These are phyloP conservation scores for Colletotrichum graminicola DNA, from an alignment of 2,329 filamentous ascomycete species.

Conservation along the genomic window DNA sequence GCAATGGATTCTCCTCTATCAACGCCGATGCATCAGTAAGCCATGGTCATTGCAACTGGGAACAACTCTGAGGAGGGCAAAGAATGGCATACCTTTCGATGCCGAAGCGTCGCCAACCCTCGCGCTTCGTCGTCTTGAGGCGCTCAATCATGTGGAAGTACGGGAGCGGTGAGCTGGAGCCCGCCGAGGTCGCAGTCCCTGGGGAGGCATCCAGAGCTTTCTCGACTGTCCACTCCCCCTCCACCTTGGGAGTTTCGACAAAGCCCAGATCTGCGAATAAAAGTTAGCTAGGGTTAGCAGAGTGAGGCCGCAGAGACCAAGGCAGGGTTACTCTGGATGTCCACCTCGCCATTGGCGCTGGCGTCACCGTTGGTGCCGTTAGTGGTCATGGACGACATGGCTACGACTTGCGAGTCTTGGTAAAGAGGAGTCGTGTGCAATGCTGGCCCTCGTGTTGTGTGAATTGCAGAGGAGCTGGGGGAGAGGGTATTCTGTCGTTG, in stretches of 20 bases:
- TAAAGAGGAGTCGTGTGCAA: neutral
- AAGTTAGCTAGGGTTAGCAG: slow-evolving; percentile 3
- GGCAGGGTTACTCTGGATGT: slow-evolving; percentile 36
- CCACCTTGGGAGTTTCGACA: slow-evolving; percentile 44
- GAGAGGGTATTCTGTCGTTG: neutral
- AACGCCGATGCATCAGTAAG: slow-evolving; percentile 3
- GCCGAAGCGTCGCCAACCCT: slow-evolving; percentile 93
- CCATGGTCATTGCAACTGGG: neutral
- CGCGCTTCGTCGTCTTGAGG: slow-evolving; percentile 95
- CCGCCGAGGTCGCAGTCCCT: slow-evolving; percentile 62
- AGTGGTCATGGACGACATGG: slow-evolving; percentile 23
- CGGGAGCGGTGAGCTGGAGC: slow-evolving; percentile 79
- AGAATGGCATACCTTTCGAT: slow-evolving; percentile 67
- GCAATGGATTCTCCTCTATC: slow-evolving; percentile 86
- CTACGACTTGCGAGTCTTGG: neutral
- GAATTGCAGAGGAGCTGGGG: too few species aligned
- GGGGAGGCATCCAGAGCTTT: slow-evolving; percentile 41
- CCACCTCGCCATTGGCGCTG: slow-evolving; percentile 26
- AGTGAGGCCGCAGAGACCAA: neutral
- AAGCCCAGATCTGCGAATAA: slow-evolving; percentile 43
- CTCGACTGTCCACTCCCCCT: slow-evolving; percentile 46
- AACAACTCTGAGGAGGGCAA: neutral
- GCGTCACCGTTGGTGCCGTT: slow-evolving; percentile 26
- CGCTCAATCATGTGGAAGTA: slow-evolving; percentile 97
- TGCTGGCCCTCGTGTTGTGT: neutral